Evolutionary conservation across 2,329 filamentous ascomycete species (phyloP), one percentile per base, ranked within the genome.

Genomic region (Colletotrichum trifolii): DNA sequence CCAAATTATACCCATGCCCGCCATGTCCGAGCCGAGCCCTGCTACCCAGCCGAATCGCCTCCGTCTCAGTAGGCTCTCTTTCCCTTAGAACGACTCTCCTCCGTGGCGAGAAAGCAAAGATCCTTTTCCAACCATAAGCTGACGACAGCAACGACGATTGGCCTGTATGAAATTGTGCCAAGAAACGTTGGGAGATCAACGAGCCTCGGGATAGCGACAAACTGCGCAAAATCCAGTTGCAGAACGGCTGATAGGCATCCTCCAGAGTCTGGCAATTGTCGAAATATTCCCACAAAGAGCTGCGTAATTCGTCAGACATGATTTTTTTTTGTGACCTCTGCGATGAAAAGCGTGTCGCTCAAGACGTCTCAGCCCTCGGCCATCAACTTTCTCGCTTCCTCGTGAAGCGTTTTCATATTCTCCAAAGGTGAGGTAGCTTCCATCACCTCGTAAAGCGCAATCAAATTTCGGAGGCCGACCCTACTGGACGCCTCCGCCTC

Each of bases 401-500:
- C 48, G 33, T 59, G 53, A 17, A 54, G 54, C 12, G 46, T 55
- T 33, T 67, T 53, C 7, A 60, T 39, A 8, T 55, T 54, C 42
- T 35, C 38, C 43, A 56, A 11, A 47, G 33, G 46, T 13, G 11
- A 12, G 25, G 4, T 42, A 7, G 13, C 11, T 13, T 40, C 52
- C 40, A 63, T 34, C 39, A 60, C 39, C 33, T 66, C 83, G 75
- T 92, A 92, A 75, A 89, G 92, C 50, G 85, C 84, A 70, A 91
- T 79, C 60, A 93, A 80, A 73, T 85, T 85, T 64, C 82, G 82
- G 73, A 91, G 79, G 53, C 91, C 91, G 68, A 79, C 79, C 64
- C 80, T 79, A 65, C 82, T 71, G 78, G 71, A 81, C 11, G 67
- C 81, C 68, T 83, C 76, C 11, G 67, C 81, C 68, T 83, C 76